These are phyloP conservation scores for Mycogone perniciosa DNA, from an alignment of 2,329 filamentous ascomycete species.

Conservation along the genomic window DNA sequence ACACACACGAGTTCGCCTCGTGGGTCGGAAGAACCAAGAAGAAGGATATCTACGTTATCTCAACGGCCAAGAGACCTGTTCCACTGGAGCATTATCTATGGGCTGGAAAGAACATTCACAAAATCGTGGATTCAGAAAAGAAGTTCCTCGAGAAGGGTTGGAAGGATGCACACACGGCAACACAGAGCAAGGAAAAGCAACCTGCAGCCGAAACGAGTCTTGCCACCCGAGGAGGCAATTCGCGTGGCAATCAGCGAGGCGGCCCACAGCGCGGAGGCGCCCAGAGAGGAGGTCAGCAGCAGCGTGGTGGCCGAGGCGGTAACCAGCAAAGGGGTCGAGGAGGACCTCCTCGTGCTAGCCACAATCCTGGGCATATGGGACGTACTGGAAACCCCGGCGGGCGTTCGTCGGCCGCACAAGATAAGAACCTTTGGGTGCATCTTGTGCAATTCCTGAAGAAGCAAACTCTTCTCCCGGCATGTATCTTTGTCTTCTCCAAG, in stretches of 20 bases:
- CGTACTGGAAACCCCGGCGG: slow-evolving; percentile 79
- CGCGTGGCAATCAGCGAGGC: slow-evolving; percentile 34
- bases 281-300: slow-evolving; percentile 29
- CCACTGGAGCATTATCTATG: slow-evolving; percentile 94
- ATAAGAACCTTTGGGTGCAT: slow-evolving; percentile 95
- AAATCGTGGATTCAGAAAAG: slow-evolving; percentile 91
- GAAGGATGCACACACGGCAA: slow-evolving; percentile 82
- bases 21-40: slow-evolving; percentile 98
- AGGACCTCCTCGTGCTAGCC: slow-evolving; percentile 50
- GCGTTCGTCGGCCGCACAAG: slow-evolving; percentile 83
- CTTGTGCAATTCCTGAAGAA: slow-evolving; percentile 88
- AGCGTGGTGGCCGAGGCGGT: slow-evolving; percentile 45
- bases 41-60: slow-evolving; percentile 98
- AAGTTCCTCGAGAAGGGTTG: slow-evolving; percentile 86
- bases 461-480: slow-evolving; percentile 78
- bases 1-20: slow-evolving; percentile 94
- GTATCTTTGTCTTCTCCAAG: slow-evolving; percentile 98
- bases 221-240: slow-evolving; percentile 32
- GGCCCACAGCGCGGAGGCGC: slow-evolving; percentile 40
- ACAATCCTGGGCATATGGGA: slow-evolving; percentile 77
- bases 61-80: slow-evolving; percentile 89
- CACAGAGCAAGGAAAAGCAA: slow-evolving; percentile 78
- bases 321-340: slow-evolving; percentile 48
- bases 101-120: slow-evolving; percentile 87
- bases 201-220: slow-evolving; percentile 32